Evolutionary conservation across 1,139 yeast species (phyloP), one percentile per base, ranked within the genome.

Genomic region (Starmera stellimalicola): DNA sequence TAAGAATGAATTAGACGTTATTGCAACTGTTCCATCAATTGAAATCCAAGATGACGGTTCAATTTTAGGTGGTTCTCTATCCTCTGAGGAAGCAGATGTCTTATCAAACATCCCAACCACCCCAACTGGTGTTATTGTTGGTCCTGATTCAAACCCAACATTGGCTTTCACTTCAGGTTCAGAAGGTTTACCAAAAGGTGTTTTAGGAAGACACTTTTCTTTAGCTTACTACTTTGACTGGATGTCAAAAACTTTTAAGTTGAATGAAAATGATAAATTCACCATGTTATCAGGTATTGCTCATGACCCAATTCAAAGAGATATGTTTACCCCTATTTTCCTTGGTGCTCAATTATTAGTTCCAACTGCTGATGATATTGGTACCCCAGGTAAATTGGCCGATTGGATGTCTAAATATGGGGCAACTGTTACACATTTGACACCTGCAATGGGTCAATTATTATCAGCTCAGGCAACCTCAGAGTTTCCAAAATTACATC

Each of bases 401-500:
- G 93, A 84, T 48, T 91, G 99, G 99, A 87, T 93, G 94, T 76
- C 81, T 26, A 76, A 70, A 41, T 75, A 87, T 49, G 84, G 83
- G 16, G 96, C 97, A 19, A 80, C 96, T 3, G 96, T 91, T 1
- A 91, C 99, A 1, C 99, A 91, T 57, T 70, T 91, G 58, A 91
- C 99, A 1, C 99, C 99, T 7, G 98, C 98, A 4, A 91, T 93
- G 98, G 99, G 99, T 41, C 99, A 91, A 60, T 66, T 91, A 40
- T 68, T 93, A 50, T 81, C 95, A 44, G 96, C 98, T 2, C 96
- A 91, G 60, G 98, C 98, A 17, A 68, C 82, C n/a, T 78, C 94
- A 6, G 78, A 82, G 37, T 82, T 93, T 53, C 91, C 95, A 17
- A 55, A 76, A 7, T 69, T 93, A 43, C 95, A 85, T 51, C 96